phyloP scores from a whole-genome alignment of 1,284 basidiomycete species.

The Heimioporus retisporus region DNA sequence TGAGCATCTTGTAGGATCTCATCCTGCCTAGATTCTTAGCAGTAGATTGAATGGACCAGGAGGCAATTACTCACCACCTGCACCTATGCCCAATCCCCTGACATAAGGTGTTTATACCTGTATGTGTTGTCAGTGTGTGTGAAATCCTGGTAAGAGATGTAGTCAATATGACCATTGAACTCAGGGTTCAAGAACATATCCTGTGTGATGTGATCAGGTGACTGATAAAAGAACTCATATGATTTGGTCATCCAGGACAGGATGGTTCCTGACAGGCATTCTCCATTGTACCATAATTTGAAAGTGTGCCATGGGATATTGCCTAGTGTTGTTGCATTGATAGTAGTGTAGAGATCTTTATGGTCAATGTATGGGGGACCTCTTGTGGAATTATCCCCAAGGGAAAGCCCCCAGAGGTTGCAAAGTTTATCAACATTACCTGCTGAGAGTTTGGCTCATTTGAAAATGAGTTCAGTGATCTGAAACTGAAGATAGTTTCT shows the following conservation, averaged over 20 bases:
- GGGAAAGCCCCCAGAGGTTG: slow-evolving; percentile 5
- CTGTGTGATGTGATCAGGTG: slow-evolving; percentile 8
- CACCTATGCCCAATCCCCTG: slow-evolving; percentile 20
- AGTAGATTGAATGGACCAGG: not conserved
- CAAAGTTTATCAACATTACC: slow-evolving; percentile 5
- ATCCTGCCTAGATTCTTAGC: not conserved
- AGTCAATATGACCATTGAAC: slow-evolving; percentile 28
- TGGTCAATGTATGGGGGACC: slow-evolving; percentile 14
- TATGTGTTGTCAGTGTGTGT: not conserved
- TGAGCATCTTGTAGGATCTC: not conserved
- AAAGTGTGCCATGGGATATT: slow-evolving; percentile 22
- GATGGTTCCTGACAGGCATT: not conserved
- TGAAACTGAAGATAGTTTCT: not conserved
- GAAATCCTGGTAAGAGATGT: slow-evolving; percentile 21
- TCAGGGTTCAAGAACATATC: slow-evolving; percentile 24
- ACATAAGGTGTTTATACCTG: slow-evolving; percentile 27
- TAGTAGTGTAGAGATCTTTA: slow-evolving; percentile 17
- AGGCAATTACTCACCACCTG: slow-evolving; percentile 10
- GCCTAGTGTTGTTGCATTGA: slow-evolving; percentile 23
- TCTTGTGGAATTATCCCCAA: not conserved
- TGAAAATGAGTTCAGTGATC: not conserved
- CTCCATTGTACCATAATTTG: slow-evolving; percentile 11
- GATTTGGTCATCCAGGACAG: slow-evolving; percentile 23
- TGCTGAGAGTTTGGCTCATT: not conserved
- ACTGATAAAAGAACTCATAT: slow-evolving; percentile 23